Conservation (phyloP, 345 rosid genomes). For the Salix exigua region DNA sequence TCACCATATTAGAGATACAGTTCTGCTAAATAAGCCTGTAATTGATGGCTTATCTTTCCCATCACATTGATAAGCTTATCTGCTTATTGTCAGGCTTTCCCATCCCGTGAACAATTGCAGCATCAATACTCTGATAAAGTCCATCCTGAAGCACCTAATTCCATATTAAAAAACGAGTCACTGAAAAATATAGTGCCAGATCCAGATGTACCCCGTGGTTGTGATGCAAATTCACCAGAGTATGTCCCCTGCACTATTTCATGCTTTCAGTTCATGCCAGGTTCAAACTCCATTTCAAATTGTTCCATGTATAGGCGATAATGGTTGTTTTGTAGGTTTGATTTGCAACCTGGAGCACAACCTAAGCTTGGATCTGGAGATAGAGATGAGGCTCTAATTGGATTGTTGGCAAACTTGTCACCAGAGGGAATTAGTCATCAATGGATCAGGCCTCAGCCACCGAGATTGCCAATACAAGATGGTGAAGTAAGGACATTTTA, state of each 20-base stretch:
- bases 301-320: constrained; percentile 18
- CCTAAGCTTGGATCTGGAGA: constrained; percentile 82
- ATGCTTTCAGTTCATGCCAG: not conserved
- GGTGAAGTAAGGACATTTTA: constrained; percentile 54
- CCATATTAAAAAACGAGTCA: constrained; percentile 35
- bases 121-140: constrained; percentile 54
- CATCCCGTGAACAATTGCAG: constrained; percentile 65
- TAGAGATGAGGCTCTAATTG: constrained; percentile 63
- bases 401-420: constrained; percentile 46
- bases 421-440: constrained; percentile 57
- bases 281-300: constrained; percentile 9
- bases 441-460: constrained; percentile 86
- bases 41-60: not conserved
- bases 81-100: constrained; percentile 52
- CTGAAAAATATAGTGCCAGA: constrained; percentile 65
- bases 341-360: constrained; percentile 67
- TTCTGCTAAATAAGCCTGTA: not conserved
- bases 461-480: constrained; percentile 67
- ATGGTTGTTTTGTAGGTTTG: constrained; percentile 52
- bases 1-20: not conserved
- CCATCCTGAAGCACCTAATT: constrained; percentile 42
- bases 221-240: constrained; percentile 74
- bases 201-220: constrained; percentile 75
- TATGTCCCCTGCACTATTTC: constrained; percentile 32
- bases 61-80: constrained; percentile 12